Base-by-base conservation (phyloP, 768 basidiomycete genomes). In the Multifurca ochricompacta region DNA sequence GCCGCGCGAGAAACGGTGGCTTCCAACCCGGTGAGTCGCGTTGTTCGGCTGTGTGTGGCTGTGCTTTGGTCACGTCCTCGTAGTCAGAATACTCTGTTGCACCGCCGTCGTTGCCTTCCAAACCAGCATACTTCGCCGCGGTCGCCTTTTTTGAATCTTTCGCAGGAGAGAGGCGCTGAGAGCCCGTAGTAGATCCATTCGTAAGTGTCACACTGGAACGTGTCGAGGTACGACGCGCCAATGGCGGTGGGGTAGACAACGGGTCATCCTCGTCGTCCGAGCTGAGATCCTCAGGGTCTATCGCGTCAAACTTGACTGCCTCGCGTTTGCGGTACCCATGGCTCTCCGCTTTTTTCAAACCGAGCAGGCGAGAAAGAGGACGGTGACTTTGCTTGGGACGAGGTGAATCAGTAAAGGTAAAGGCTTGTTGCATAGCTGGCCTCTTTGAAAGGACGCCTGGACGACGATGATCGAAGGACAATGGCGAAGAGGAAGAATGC, bases 1-100 rank as follows among this genome's bases (percentile, higher is more conserved):
- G 71, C 7, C 74, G 73, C 37, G 70, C 66, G 53, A 80, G 65
- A 63, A 82, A 82, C 0, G 64, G 75, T 1, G 81, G 80, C 18
- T 68, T 73, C 79, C 80, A 81, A 10, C 64, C 66, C 0, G 65
- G 63, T 25, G 40, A 59, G 48, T 69, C 56, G 18, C 62, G 58
- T n/a, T 53, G 30, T 36, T 35, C 31, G 4, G 40, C 40, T 19
- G 47, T 35, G 3, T 44, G 21, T 2, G 47, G 53, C 6, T 45
- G 44, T 2, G 54, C 53, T 7, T 59, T 60, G 28, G 69, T 63
- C 31, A 68, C 68, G 19, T 65, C 66, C 30, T 71, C 70, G 35
- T 59, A 60, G 41, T 70, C 70, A 3, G 71, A 70, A 51, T 66
- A 68, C n/a, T 67, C 67, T 4, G 55, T 55, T 18, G 59, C 41